A percentile compares a stretch with the other conserved stretches of the same genome.
phyloP scores from a whole-genome alignment of 2,329 filamentous ascomycete genomes.

The Leptographium radiaticola region DNA sequence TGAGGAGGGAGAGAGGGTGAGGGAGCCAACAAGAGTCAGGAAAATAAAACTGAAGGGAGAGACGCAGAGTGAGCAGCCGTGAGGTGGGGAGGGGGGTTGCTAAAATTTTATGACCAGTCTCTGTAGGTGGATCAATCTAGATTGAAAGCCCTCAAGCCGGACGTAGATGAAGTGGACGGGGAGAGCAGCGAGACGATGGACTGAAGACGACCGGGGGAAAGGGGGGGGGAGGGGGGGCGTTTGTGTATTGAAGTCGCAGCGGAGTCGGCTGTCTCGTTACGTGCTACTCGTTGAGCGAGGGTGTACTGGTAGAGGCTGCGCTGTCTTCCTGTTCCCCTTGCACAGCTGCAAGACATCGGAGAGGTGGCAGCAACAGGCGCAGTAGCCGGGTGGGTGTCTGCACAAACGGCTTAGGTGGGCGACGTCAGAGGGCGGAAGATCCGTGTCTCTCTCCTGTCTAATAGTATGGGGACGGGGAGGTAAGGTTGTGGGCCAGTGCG shows the following conservation, averaged over 20 bases:
- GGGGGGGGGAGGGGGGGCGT: neutral
- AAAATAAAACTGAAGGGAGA: neutral
- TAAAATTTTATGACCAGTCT: constrained; percentile 7
- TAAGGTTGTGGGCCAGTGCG: neutral
- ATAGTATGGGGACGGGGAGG: neutral
- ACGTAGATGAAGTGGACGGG: neutral
- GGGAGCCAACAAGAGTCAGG: neutral
- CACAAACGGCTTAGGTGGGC: neutral
- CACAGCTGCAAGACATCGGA: constrained; percentile 20
- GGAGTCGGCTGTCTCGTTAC: neutral
- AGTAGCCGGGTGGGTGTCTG: neutral
- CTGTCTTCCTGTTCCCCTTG: constrained; percentile 19
- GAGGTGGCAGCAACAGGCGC: constrained; percentile 4
- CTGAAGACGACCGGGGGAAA: neutral
- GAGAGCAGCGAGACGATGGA: neutral
- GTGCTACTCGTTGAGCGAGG: neutral
- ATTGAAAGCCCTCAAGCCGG: constrained; percentile 2
- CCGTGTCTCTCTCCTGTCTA: neutral
- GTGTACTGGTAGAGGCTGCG: neutral
- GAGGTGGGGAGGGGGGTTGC: neutral
- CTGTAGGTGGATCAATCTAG: constrained; percentile 6
- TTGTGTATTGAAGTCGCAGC: neutral
- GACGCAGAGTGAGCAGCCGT: neutral
- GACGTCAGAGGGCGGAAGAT: neutral
- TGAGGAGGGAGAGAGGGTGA: neutral